phyloP scores from a whole-genome alignment of 192 early-diverging fungal genomes.

The Borealophlyctis nickersoniae region DNA sequence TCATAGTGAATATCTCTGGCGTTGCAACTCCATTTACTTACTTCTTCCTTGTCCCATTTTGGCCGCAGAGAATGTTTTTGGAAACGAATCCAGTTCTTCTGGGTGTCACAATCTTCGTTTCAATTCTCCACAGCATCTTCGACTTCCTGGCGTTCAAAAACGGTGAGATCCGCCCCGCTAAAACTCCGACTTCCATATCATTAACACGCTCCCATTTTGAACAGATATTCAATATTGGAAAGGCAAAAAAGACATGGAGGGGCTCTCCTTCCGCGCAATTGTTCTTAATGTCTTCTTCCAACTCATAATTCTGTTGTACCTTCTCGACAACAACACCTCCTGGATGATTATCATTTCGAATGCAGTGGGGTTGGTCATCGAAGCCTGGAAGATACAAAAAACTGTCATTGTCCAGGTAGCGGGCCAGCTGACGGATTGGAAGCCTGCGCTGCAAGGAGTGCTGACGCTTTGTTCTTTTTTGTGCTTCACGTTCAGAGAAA shows the following conservation, averaged over 20 bases:
- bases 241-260: conserved; percentile 73
- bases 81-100: conserved; percentile 87
- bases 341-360: conserved; percentile 83
- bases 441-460: background rate
- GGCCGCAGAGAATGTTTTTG: conserved; percentile 69
- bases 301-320: conserved; percentile 81
- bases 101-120: conserved; percentile 71
- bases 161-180: conserved; percentile 46
- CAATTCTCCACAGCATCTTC: conserved; percentile 78
- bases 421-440: no score
- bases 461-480: background rate
- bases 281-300: conserved; percentile 79
- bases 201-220: background rate
- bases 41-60: conserved; percentile 3
- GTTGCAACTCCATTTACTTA: no score
- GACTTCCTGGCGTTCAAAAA: conserved; percentile 94
- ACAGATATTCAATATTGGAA: conserved; percentile 89
- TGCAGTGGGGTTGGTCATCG: conserved; percentile 78
- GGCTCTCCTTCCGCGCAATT: conserved; percentile 78
- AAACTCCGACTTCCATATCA: background rate
- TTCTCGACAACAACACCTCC: conserved; percentile 84
- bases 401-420: conserved; percentile 69
- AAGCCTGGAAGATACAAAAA: conserved; percentile 89
- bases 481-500: conserved; percentile 17
- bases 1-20: background rate